Base-by-base conservation (phyloP, 202 grass and related monocot species). In the Panicum hallii region DNA sequence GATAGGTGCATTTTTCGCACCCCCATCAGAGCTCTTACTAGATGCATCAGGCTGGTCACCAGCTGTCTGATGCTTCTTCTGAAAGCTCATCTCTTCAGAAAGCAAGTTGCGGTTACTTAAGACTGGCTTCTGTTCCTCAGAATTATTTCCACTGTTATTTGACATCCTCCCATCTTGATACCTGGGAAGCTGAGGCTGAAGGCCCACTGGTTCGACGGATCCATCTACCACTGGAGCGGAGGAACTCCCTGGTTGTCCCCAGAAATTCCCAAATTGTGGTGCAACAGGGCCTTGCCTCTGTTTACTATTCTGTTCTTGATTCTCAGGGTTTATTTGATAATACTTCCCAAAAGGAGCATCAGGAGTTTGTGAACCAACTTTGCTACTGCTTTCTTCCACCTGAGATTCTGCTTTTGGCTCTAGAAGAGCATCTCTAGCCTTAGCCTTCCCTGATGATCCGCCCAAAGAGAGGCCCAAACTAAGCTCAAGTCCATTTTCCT, bases 381-480 rank as follows among this genome's bases (percentile, higher is more conserved):
- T 91, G 82, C 84, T 96, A 84, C 86, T 88, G 77, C 90, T 91
- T 75, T 91, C 96, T 88, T 95, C 93, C n/a, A 94, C 89, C 84
- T 98, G 73, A 71, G 84, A 77, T 70, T 98, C 87, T 7, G 60
- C 28, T 84, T 97, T 91, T 63, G 85, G 87, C 49, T 93, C 89
- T 65, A 88, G 41, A 45, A 88, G 71, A 72, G 61, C 66, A 69
- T 92, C 91, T 70, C 75, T 89, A 85, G 73, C 79, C 78, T 90
- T 95, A 47, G 74, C 76, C 74, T 98, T 95, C 43, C 85, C 91
- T n/a, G 90, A 85, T 36, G 82, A 84, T 14, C 93, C 93, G 41
- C 96, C 95, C 56, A 95, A 85, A 67, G 96, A 92, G 42, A 99
- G 93, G 53, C 93, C 96, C 83, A 99, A 89, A 79, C 91, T 96